Evolutionary conservation across 805 yeast species (phyloP).

Genomic region (Wickerhamomyces queroliae): DNA sequence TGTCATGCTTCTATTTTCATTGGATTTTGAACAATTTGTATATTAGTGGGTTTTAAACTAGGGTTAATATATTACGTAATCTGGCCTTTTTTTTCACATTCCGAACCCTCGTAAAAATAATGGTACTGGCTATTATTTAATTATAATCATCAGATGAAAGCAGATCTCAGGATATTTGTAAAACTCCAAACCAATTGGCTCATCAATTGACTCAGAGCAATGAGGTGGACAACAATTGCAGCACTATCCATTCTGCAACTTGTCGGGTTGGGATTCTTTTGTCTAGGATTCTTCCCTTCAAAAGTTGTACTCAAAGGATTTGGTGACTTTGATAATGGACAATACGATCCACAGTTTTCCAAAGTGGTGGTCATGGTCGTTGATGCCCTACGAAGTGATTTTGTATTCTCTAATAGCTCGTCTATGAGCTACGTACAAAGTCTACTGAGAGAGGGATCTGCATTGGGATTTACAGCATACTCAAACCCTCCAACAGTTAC

Average conservation of each 20-base stretch:
- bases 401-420: conserved; percentile 62
- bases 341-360: conserved; percentile 46
- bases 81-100: background rate
- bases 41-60: no score
- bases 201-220: background rate
- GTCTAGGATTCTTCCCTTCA: conserved; percentile 88
- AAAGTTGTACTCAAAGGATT: conserved; percentile 69
- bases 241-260: conserved; percentile 31
- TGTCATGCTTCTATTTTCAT: background rate
- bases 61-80: background rate
- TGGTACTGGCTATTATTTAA: background rate
- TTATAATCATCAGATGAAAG: background rate
- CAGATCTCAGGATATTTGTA: background rate
- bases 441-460: conserved; percentile 59
- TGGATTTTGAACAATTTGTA: background rate
- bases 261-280: conserved; percentile 55
- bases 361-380: conserved; percentile 78
- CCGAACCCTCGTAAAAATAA: background rate
- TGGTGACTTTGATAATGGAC: conserved; percentile 26
- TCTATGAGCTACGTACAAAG: conserved; percentile 62
- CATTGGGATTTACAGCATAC: conserved; percentile 84
- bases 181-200: no score
- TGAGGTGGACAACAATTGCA: background rate
- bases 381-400: conserved; percentile 91
- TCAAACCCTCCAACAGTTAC: conserved; percentile 98